Conservation (phyloP, 2,329 filamentous ascomycete species). For the Nakataea oryzae region DNA sequence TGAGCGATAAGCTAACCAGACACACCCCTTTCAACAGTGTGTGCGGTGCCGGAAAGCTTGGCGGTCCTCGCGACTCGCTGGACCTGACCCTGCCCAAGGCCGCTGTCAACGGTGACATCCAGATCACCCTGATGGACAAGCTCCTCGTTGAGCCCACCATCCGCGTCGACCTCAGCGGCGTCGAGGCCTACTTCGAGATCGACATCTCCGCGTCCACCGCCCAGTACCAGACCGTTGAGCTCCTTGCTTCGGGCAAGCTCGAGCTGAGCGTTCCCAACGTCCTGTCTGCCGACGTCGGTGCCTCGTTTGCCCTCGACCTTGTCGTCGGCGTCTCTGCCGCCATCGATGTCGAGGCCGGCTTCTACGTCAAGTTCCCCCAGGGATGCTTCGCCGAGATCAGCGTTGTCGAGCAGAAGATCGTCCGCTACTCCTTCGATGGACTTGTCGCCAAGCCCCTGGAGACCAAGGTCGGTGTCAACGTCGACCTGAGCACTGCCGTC, state of each 20-base stretch:
- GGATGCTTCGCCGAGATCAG: constrained; percentile 16
- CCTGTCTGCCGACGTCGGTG: constrained; percentile 11
- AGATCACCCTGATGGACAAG: constrained; percentile 8
- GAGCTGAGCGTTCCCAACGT: constrained; percentile 14
- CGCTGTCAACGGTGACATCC: constrained; percentile 9
- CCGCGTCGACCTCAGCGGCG: constrained; percentile 13
- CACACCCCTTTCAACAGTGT: background rate
- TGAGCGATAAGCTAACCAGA: background rate
- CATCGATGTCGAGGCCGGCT: constrained; percentile 13
- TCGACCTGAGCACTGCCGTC: constrained; percentile 14
- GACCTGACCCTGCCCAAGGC: constrained; percentile 11
- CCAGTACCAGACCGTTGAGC: constrained; percentile 13
- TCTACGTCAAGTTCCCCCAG: constrained; percentile 16
- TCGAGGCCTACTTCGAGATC: constrained; percentile 16
- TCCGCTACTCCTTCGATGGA: constrained; percentile 12
- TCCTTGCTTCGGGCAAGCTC: constrained; percentile 11
- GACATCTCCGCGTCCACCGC: constrained; percentile 14
- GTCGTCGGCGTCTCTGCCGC: constrained; percentile 15
- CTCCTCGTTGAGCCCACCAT: constrained; percentile 11
- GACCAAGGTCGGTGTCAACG: constrained; percentile 10
- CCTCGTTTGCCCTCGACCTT: constrained; percentile 17
- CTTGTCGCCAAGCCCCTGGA: constrained; percentile 14
- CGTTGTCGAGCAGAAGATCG: constrained; percentile 14
- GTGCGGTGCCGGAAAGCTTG: background rate
- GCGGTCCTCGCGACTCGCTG: constrained; percentile 1